Evolutionary conservation across 1,284 basidiomycete genomes (phyloP), one percentile per base, ranked within the genome.

Genomic region (Melanopsichium pennsylvanicum): DNA sequence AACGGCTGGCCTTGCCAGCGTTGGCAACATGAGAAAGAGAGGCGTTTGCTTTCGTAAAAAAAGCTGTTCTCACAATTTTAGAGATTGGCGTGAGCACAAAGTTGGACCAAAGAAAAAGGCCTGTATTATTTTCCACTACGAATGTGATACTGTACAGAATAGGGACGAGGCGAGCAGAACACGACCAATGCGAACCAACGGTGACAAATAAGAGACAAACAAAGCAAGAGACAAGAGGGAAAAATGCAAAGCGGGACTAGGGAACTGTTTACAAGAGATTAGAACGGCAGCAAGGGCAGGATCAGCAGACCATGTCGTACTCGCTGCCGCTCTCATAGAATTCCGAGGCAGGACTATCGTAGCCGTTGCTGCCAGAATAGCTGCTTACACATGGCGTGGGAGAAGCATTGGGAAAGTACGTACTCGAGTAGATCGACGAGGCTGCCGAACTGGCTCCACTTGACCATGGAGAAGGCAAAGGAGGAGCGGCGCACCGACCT

Each of bases 321-420:
- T 80, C 78, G 57, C 72, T 75, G 19, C 78, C 78, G 44, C 74
- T 75, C 35, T 79, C 77, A 55, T 74, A 76, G 52, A 78, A 72
- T 23, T 78, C 78, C 5, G 58, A 63, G 3, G 61, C 64, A 8
- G 78, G 76, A 26, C 68, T 66, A 43, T 80, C 77, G 43, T 74
- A 72, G 16, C 72, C 76, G 39, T 58, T 74, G 60, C 63, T 42
- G 18, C 58, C 60, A 3, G 60, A 52, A 23, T 56, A 67, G 48
- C 52, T 50, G 39, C 38, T 46, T 19, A 45, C 34, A 34, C 46
- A 45, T 8, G 57, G 47, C 25, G 46, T 40, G 10, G 62, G 37
- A 15, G 54, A 48, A 4, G 48, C 51, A 39, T 35, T 43, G 9
- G 63, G 63, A 18, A 56, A 67, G 29, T 67, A 67, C 11, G 63